Conservation (phyloP, 345 rosid genomes). For the Xanthoceras sorbifolium region DNA sequence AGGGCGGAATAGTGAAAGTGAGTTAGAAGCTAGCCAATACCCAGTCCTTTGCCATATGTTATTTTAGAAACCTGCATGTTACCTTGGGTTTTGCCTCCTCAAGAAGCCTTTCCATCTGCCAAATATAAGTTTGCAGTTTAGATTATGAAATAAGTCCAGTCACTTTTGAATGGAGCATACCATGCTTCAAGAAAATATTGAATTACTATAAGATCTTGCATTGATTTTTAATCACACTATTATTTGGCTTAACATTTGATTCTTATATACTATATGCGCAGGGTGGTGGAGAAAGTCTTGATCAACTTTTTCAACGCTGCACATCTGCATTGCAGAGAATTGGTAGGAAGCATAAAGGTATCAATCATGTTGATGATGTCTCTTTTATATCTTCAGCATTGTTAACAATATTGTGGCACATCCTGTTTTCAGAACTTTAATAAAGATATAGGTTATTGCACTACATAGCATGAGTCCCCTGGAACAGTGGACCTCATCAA, state of each 20-base stretch:
- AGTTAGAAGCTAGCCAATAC: background rate
- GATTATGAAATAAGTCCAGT: background rate
- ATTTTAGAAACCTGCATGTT: background rate
- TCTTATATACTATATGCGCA: constrained; percentile 22
- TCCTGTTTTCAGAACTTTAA: background rate
- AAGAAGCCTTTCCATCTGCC: background rate
- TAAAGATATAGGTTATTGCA: background rate
- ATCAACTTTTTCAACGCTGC: constrained; percentile 67
- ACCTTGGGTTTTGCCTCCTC: background rate
- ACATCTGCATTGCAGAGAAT: constrained; percentile 66
- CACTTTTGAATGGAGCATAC: background rate
- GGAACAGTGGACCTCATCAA: background rate
- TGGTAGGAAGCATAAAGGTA: constrained; percentile 68
- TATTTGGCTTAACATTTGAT: background rate
- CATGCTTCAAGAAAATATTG: background rate
- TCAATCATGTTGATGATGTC: constrained; percentile 2
- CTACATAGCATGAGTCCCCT: background rate
- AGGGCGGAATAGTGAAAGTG: background rate
- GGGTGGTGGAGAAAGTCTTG: constrained; percentile 93
- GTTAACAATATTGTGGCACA: background rate
- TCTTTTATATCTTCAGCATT: background rate
- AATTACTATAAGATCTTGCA: background rate
- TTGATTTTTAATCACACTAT: background rate
- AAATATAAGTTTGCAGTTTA: background rate
- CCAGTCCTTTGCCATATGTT: background rate